Evolutionary conservation across 1,284 basidiomycete species (phyloP), one percentile per base, ranked within the genome.

Genomic region (Heliocybe sulcata): DNA sequence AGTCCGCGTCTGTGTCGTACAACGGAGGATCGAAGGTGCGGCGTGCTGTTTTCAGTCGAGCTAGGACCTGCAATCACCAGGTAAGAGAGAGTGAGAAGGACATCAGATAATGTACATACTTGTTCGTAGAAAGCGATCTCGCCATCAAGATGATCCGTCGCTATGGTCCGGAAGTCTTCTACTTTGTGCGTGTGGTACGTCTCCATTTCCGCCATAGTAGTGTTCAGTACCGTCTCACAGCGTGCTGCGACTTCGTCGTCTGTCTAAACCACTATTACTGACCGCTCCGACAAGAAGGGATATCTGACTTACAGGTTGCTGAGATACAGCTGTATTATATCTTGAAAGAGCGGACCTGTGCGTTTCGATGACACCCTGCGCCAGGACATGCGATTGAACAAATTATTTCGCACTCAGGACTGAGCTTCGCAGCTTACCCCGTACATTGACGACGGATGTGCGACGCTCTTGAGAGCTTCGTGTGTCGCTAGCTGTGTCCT

Each of bases 211-310:
- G 90, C 88, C 80, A 92, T 86, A 0, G 92, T 92, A 2, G 85
- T 85, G 66, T 94, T 94, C 23, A 94, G 70, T 6, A 93, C 89
- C 0, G 92, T 94, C 69, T 94, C 92, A 66, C 89, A 93, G 19
- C 91, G 80, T 2, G 82, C 75, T 1, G 83, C 81, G 57, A 87
- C 69, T 16, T 86, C 83, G 55, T 85, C 81, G 59, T 85, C 74
- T n/a, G 75, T 67, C 83, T 87, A 56, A 11, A 27, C 19, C 45
- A 23, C 33, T 25, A 47, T 52, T 22, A 52, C 50, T 54, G 55
- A 42, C 58, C 55, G 55, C 19, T 31, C 58, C 49, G 33, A 27
- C 59, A 45, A 2, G 38, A 20, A 2, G 27, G 10, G 19, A 9
- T 11, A 54, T 63, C 78, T 64, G 65, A 77, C 77, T 52, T 64